Evolutionary conservation across 805 yeast species (phyloP).

Genomic region (Barnettozyma salicaria): DNA sequence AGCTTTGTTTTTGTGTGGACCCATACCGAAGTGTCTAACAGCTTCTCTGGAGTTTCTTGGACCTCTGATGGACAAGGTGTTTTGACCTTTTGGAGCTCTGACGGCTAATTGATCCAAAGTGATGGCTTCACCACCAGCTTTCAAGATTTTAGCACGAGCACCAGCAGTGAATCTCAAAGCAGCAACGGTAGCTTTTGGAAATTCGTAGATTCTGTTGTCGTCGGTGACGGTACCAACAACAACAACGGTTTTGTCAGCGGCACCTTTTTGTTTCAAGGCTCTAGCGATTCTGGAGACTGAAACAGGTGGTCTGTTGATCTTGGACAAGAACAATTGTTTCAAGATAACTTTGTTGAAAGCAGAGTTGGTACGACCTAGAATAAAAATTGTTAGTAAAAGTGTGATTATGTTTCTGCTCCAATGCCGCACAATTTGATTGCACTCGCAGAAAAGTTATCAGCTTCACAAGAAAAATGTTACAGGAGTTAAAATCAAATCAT

Average conservation of each 20-base stretch:
- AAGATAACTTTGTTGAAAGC: constrained; percentile 97
- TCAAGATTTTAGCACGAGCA: constrained; percentile 94
- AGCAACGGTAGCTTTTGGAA: constrained; percentile 97
- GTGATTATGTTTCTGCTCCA: constrained; percentile 42
- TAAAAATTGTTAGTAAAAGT: constrained; percentile 32
- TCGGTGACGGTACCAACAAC: constrained; percentile 99
- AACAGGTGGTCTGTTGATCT: constrained; percentile 99
- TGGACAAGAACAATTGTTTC: constrained; percentile 91
- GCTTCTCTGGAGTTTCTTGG: constrained; percentile 99
- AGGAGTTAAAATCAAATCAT: not conserved
- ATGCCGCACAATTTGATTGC: constrained; percentile 32
- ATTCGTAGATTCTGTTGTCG: constrained; percentile 86
- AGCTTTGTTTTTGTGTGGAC: constrained; percentile 99
- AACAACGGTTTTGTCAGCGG: constrained; percentile 87
- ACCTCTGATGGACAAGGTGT: constrained; percentile 97
- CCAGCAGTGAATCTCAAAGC: constrained; percentile 99
- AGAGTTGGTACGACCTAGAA: constrained; percentile 93
- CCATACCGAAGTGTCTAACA: constrained; percentile 99
- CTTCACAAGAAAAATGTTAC: constrained; percentile 4
- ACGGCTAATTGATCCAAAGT: constrained; percentile 98
- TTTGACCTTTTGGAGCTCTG: constrained; percentile 99
- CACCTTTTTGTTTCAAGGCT: constrained; percentile 77
- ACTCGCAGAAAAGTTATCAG: constrained; percentile 39
- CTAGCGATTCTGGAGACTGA: constrained; percentile 87
- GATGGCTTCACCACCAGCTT: constrained; percentile 99